A percentile compares a stretch with the other conserved stretches of the same genome.
Conservation (phyloP, 1,139 yeast genomes). For the Groenewaldozyma sp. region DNA sequence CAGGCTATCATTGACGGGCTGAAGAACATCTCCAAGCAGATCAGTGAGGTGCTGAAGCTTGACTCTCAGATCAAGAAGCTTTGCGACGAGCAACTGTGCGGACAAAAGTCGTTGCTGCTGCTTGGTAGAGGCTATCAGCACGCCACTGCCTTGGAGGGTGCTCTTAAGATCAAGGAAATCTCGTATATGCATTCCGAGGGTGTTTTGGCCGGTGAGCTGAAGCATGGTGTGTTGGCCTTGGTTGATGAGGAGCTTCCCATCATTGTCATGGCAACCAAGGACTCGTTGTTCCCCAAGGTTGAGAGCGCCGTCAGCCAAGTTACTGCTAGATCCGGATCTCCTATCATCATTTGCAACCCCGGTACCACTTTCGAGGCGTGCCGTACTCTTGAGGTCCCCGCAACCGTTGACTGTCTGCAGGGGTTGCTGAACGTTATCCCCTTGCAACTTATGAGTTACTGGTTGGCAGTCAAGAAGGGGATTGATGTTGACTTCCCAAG, state of each 20-base stretch:
- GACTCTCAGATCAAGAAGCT: conserved; percentile 66
- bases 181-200: conserved; percentile 99
- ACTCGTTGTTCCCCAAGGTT: conserved; percentile 91
- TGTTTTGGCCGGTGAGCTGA: conserved; percentile 96
- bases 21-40: conserved; percentile 76
- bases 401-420: conserved; percentile 94
- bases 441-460: conserved; percentile 90
- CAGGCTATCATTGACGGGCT: conserved; percentile 81
- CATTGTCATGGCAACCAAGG: conserved; percentile 95
- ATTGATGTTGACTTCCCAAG: conserved; percentile 98
- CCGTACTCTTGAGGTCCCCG: conserved; percentile 73
- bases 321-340: conserved; percentile 94
- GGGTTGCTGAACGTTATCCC: conserved; percentile 94
- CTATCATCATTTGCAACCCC: conserved; percentile 86
- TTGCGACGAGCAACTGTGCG: conserved; percentile 62
- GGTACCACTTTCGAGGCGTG: conserved; percentile 48
- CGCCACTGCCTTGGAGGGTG: conserved; percentile 98
- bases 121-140: conserved; percentile 97
- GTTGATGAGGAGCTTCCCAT: conserved; percentile 93
- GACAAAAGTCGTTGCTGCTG: conserved; percentile 77
- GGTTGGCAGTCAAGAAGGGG: conserved; percentile 94
- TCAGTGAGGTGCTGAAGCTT: conserved; percentile 62
- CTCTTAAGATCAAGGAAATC: conserved; percentile 94
- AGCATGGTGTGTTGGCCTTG: conserved; percentile 95
- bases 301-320: conserved; percentile 96